A percentile compares a stretch with the other conserved stretches of the same genome.
These are phyloP conservation scores for Trichoderma atrobrunneum DNA, from an alignment of 2,329 filamentous ascomycete species.

Conservation along the genomic window DNA sequence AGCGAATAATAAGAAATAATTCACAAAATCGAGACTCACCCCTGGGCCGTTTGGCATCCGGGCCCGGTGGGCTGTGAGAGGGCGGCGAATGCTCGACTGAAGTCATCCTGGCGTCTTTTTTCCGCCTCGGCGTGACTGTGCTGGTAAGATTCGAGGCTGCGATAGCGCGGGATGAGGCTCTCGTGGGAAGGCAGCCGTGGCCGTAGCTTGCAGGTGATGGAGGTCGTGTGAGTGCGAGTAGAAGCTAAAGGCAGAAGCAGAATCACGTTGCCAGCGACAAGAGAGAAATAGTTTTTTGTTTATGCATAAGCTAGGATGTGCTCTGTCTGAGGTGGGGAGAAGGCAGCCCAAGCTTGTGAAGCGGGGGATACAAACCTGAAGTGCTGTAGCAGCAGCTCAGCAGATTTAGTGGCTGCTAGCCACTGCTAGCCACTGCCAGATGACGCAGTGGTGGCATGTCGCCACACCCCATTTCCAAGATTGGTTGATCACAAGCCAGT, in stretches of 20 bases:
- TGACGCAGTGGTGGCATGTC: slow-evolving; percentile 20
- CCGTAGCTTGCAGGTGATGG: slow-evolving; percentile 17
- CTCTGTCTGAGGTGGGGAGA: slow-evolving; percentile 1
- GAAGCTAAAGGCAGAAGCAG: not conserved
- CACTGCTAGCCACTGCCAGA: not conserved
- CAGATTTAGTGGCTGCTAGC: not conserved
- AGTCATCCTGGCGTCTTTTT: slow-evolving; percentile 37
- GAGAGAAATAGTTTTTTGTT: not conserved
- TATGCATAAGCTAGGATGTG: not conserved
- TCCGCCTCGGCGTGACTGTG: slow-evolving; percentile 1
- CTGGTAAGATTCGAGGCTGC: not conserved
- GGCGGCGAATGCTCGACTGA: slow-evolving; percentile 39
- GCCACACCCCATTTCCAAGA: not conserved
- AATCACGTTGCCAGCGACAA: slow-evolving; percentile 10
- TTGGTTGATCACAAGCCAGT: slow-evolving; percentile 12
- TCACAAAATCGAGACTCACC: slow-evolving; percentile 33
- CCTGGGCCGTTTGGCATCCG: slow-evolving; percentile 44
- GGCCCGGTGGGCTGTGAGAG: slow-evolving; percentile 42
- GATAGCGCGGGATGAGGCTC: slow-evolving; percentile 1
- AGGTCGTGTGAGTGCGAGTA: not conserved
- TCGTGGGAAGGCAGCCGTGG: not conserved
- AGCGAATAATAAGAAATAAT: not conserved
- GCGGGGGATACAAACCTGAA: slow-evolving; percentile 3
- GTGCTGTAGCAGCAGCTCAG: not conserved
- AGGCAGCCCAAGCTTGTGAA: not conserved